Percentiles rank a stretch among this genome's conserved stretches.
These are phyloP conservation scores for Starmerella khaoyaiensis DNA, from an alignment of 805 yeast genomes.

Conservation along the genomic window DNA sequence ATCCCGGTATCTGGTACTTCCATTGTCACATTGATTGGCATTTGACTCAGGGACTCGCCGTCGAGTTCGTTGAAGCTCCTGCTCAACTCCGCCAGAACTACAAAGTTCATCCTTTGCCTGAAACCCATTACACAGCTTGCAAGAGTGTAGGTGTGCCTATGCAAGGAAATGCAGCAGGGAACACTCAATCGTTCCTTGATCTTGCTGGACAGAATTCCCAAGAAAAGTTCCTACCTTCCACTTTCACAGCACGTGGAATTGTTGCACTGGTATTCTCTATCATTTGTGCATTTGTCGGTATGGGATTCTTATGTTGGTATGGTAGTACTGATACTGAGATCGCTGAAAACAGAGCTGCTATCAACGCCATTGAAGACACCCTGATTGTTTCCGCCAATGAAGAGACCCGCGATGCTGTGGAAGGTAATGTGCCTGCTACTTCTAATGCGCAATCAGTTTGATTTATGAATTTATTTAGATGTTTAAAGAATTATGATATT, in stretches of 20 bases:
- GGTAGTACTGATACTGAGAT: slow-evolving; percentile 58
- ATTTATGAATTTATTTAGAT: no score
- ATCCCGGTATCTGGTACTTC: slow-evolving; percentile 98
- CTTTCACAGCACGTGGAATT: slow-evolving; percentile 90
- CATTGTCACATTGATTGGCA: slow-evolving; percentile 99
- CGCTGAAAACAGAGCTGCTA: slow-evolving; percentile 17
- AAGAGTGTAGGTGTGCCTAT: slow-evolving; percentile 37
- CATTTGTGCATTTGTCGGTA: slow-evolving; percentile 73
- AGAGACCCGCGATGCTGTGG: slow-evolving; percentile 6
- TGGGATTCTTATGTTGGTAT: slow-evolving; percentile 61
- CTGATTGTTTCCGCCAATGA: slow-evolving; percentile 5
- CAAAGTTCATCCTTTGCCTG: slow-evolving; percentile 38
- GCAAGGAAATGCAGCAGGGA: slow-evolving; percentile 85
- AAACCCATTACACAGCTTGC: slow-evolving; percentile 51
- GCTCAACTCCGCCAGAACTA: slow-evolving; percentile 40
- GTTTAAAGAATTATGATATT: no score
- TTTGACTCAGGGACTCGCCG: slow-evolving; percentile 82
- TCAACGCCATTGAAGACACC: slow-evolving; percentile 12
- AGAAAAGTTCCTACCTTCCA: slow-evolving; percentile 53
- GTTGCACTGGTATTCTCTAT: slow-evolving; percentile 88
- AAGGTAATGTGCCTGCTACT: no score
- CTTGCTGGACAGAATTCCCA: slow-evolving; percentile 68
- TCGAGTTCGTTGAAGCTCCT: slow-evolving; percentile 77
- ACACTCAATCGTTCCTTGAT: slow-evolving; percentile 47
- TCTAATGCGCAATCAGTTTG: no score